phyloP scores from a whole-genome alignment of 2,329 filamentous ascomycete species.

The Claviceps digitariae region DNA sequence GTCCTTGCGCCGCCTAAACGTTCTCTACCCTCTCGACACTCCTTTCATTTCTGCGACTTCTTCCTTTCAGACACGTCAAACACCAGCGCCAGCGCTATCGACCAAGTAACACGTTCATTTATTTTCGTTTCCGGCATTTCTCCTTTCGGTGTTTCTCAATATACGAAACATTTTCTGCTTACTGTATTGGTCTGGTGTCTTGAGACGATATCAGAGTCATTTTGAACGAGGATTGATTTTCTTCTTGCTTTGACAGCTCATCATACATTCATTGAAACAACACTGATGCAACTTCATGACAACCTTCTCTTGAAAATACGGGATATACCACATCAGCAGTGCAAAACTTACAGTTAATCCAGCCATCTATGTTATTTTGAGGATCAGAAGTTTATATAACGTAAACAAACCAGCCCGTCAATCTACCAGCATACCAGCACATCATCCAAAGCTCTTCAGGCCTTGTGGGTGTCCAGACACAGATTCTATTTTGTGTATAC shows the following conservation, averaged over 20 bases:
- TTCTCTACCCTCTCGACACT: neutral
- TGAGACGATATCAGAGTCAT: conserved; percentile 1
- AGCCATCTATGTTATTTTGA: neutral
- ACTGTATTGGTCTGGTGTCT: neutral
- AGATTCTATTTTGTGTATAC: neutral
- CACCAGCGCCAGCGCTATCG: neutral
- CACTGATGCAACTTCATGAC: conserved; percentile 5
- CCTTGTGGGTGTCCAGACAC: neutral
- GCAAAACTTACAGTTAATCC: neutral
- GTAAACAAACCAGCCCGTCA: neutral
- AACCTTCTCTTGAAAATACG: neutral
- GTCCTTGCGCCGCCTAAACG: neutral
- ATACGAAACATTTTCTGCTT: neutral
- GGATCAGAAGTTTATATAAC: neutral
- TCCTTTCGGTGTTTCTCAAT: neutral
- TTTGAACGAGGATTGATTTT: neutral
- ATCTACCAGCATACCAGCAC: conserved; percentile 5
- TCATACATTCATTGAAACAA: conserved; percentile 1
- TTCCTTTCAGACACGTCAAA: neutral
- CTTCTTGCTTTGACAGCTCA: neutral
- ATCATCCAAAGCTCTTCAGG: neutral
- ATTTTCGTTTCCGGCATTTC: neutral
- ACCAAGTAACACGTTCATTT: neutral
- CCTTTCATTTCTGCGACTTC: neutral
- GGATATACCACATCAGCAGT: conserved; percentile 4